Percentiles rank a stretch among this genome's conserved stretches.
These are phyloP conservation scores for Stevia rebaudiana DNA, from an alignment of 140 eudicot species.

Conservation along the genomic window DNA sequence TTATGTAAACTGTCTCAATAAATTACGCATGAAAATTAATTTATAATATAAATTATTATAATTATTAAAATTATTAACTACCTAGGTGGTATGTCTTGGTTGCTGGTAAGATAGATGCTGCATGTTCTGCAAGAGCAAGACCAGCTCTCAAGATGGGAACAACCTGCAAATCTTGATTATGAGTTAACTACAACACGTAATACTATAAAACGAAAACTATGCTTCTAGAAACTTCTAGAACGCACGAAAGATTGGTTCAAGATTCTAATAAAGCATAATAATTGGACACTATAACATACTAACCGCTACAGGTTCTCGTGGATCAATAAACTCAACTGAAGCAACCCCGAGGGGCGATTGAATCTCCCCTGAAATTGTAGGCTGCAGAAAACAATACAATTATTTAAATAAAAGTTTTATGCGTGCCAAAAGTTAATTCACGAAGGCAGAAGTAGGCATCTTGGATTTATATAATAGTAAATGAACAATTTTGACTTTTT, in stretches of 20 bases:
- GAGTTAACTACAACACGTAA: not conserved
- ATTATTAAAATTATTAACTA: conserved; percentile 16
- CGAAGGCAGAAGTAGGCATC: not conserved
- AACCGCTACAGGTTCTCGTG: conserved; percentile 92
- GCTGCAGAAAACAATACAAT: conserved; percentile 40
- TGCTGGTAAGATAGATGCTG: conserved; percentile 80
- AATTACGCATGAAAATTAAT: not conserved
- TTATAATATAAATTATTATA: not conserved
- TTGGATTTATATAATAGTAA: not conserved
- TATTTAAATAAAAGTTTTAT: not conserved
- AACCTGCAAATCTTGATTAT: conserved; percentile 43
- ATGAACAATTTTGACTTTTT: not conserved
- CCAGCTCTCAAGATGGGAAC: conserved; percentile 96
- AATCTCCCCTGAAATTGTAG: conserved; percentile 81
- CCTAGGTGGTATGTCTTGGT: conserved; percentile 90
- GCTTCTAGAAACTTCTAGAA: not conserved
- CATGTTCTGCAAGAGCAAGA: conserved; percentile 97
- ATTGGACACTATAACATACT: conserved; percentile 26
- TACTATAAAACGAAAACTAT: not conserved
- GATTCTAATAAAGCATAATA: not conserved
- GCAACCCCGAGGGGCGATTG: conserved; percentile 85
- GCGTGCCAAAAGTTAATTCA: not conserved
- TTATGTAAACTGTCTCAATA: not conserved
- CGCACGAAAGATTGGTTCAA: not conserved
- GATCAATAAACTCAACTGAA: conserved; percentile 82